phyloP scores from a whole-genome alignment of 2,329 filamentous ascomycete genomes.

The Fusarium torreyae region DNA sequence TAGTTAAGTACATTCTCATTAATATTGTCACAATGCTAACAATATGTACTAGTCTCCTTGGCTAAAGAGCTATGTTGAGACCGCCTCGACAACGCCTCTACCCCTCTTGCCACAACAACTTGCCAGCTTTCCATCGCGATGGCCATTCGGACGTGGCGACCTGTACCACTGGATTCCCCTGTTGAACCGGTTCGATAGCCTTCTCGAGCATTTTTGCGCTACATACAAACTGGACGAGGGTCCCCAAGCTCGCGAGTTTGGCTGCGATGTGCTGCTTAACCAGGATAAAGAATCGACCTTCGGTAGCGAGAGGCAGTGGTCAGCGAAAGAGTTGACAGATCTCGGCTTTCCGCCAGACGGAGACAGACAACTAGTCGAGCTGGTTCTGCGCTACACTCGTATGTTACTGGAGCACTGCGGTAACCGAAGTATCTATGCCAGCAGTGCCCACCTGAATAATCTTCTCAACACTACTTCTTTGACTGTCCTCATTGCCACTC shows the following conservation, averaged over 20 bases:
- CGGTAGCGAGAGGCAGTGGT: constrained; percentile 64
- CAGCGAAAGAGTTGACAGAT: constrained; percentile 63
- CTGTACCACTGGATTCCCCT: constrained; percentile 98
- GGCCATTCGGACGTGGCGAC: constrained; percentile 96
- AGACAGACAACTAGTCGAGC: constrained; percentile 84
- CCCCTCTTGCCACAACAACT: constrained; percentile 84
- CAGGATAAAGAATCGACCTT: constrained; percentile 67
- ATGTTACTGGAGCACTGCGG: constrained; percentile 94
- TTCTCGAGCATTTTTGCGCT: constrained; percentile 85
- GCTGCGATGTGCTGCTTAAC: constrained; percentile 74
- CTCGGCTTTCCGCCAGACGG: constrained; percentile 81
- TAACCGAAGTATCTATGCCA: constrained; percentile 95
- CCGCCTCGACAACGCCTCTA: constrained; percentile 77
- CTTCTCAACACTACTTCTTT: constrained; percentile 90
- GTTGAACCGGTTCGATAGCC: constrained; percentile 91
- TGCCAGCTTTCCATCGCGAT: constrained; percentile 85
- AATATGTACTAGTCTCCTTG: constrained; percentile 79
- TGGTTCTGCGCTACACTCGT: constrained; percentile 86
- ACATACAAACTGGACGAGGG: constrained; percentile 85
- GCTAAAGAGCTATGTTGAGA: constrained; percentile 84
- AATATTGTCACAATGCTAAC: constrained; percentile 47
- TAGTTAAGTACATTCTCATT: constrained; percentile 49
- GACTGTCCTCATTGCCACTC: constrained; percentile 80
- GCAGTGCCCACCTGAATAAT: constrained; percentile 90
- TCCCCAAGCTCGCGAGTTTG: constrained; percentile 85